Percentiles rank a stretch among this genome's conserved stretches.
phyloP scores from a whole-genome alignment of 495 filamentous ascomycete genomes.

The Articulospora tetracladia region DNA sequence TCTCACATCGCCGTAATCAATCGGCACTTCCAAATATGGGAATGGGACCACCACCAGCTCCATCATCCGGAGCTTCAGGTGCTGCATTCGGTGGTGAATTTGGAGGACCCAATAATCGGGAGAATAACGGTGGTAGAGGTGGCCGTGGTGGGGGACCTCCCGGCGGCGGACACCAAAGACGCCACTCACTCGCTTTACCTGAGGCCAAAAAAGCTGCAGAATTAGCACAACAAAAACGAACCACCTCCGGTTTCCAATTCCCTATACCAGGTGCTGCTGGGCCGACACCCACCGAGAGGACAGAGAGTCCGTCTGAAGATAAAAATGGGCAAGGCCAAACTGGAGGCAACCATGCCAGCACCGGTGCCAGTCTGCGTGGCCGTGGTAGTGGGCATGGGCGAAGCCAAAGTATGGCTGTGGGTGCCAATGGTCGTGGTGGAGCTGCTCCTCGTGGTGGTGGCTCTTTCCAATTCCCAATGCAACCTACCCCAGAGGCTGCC shows the following conservation, averaged over 20 bases:
- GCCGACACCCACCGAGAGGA: slow-evolving; percentile 47
- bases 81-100: slow-evolving; percentile 72
- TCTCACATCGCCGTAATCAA: slow-evolving; percentile 95
- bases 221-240: slow-evolving; percentile 92
- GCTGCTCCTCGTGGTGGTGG: slow-evolving; percentile 33
- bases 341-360: slow-evolving; percentile 24
- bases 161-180: slow-evolving; percentile 80
- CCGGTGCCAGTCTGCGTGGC: slow-evolving; percentile 29
- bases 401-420: slow-evolving; percentile 60
- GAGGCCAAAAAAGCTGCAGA: slow-evolving; percentile 98
- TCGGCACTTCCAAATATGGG: slow-evolving; percentile 92
- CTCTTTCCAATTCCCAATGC: slow-evolving; percentile 30
- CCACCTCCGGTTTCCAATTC: slow-evolving; percentile 92
- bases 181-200: slow-evolving; percentile 90
- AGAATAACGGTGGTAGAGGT: slow-evolving; percentile 68
- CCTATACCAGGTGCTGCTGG: slow-evolving; percentile 68
- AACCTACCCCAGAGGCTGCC: slow-evolving; percentile 25
- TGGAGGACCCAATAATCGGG: slow-evolving; percentile 56
- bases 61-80: slow-evolving; percentile 91
- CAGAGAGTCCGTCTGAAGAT: slow-evolving; percentile 41
- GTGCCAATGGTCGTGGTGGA: slow-evolving; percentile 42
- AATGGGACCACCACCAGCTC: slow-evolving; percentile 91
- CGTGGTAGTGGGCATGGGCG: slow-evolving; percentile 52
- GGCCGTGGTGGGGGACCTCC: slow-evolving; percentile 70
- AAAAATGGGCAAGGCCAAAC: slow-evolving; percentile 40